Percentiles rank a stretch among this genome's conserved stretches.
Conservation (phyloP, 495 filamentous ascomycete genomes). For the Xylaria scruposa region DNA sequence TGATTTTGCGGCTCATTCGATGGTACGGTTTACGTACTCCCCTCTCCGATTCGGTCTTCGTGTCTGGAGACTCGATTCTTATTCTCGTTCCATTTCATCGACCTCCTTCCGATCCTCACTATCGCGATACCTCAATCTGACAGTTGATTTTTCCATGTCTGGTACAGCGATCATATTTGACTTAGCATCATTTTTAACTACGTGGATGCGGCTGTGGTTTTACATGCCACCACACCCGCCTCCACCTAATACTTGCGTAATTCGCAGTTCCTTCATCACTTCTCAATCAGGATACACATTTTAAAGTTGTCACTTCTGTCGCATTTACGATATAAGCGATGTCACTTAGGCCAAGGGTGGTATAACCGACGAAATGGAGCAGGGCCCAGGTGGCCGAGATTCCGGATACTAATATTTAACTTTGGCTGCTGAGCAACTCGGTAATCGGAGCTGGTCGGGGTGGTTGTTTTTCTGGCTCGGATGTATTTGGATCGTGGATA, state of each 20-base stretch:
- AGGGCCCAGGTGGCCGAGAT: slow-evolving; percentile 56
- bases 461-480: slow-evolving; percentile 21
- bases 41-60: slow-evolving; percentile 38
- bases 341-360: slow-evolving; percentile 44
- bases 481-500: slow-evolving; percentile 28
- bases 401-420: slow-evolving; percentile 53
- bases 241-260: slow-evolving; percentile 34
- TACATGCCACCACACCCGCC: background rate
- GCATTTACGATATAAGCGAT: slow-evolving; percentile 43
- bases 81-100: slow-evolving; percentile 55
- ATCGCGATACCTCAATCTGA: slow-evolving; percentile 50
- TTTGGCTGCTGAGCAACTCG: slow-evolving; percentile 36
- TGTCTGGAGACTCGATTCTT: slow-evolving; percentile 47
- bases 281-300: slow-evolving; percentile 32
- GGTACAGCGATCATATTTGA: slow-evolving; percentile 55
- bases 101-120: slow-evolving; percentile 53
- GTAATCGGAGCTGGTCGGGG: slow-evolving; percentile 38
- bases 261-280: slow-evolving; percentile 35
- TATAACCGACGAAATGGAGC: slow-evolving; percentile 48
- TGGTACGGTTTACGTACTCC: slow-evolving; percentile 36
- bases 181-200: slow-evolving; percentile 30
- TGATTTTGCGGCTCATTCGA: slow-evolving; percentile 46
- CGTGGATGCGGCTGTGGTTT: background rate
- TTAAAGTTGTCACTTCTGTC: slow-evolving; percentile 44
- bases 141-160: slow-evolving; percentile 58